Evolutionary conservation across 345 rosid species (phyloP), one percentile per base, ranked within the genome.

Genomic region (Rhodomyrtus tomentosa): DNA sequence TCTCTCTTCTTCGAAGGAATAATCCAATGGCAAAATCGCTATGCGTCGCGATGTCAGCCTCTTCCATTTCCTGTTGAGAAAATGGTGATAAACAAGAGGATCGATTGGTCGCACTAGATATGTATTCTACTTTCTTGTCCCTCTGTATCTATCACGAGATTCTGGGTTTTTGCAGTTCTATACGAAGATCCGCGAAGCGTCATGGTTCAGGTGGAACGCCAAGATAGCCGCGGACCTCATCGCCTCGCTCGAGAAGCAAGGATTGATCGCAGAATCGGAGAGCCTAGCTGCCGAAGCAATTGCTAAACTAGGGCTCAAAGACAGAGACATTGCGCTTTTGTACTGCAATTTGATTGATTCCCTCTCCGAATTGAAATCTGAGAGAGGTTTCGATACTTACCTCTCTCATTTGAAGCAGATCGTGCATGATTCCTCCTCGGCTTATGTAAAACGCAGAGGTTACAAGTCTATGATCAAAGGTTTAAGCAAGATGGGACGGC

Each of bases 141-240:
- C 36, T 83, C 32, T 51, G 72, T 2, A 50, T 21, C 50, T n/a
- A 21, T 32, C 52, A 29, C 40, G 74, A 25, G 54, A 36, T 82
- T 52, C 0, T 81, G 18, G 52, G 45, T 27, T 22, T 80, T 52
- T 83, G 84, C 91, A 92, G 94, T 86, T 96, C 80, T 96, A 95
- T 82, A 83, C 84, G 40, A 93, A 88, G 85, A 93, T 96, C 20
- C 88, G 86, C 72, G 88, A 95, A 89, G 89, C 96, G 25, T 82
- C 94, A 1, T 96, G 99, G 99, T 95, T 93, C 83, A 84, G 89
- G 81, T 96, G 99, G 99, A 93, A 96, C 81, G 90, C 96, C 1
- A 94, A 93, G 92, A 88, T 96, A 81, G 91, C 90, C 20, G 96
- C 99, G 6, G 88, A 93, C 15, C 89, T 96, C 82, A 85, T 88